A percentile compares a stretch with the other conserved stretches of the same genome.
These are phyloP conservation scores for Cryomyces minteri DNA, from an alignment of 495 filamentous ascomycete species.

Conservation along the genomic window DNA sequence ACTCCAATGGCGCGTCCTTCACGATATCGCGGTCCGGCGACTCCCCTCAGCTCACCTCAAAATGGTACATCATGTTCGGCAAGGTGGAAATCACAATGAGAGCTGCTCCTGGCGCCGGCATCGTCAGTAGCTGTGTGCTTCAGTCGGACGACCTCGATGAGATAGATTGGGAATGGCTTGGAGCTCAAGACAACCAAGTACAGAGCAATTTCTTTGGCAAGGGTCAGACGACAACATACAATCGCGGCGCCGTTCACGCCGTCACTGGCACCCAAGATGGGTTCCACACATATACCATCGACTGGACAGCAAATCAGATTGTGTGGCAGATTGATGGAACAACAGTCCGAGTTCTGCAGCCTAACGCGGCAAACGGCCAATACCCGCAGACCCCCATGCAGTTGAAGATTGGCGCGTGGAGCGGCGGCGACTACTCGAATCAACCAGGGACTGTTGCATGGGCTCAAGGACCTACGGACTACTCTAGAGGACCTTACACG, in stretches of 20 bases:
- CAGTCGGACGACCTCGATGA: constrained; percentile 87
- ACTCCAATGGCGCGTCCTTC: constrained; percentile 60
- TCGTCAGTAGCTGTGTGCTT: constrained; percentile 72
- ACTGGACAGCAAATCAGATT: constrained; percentile 62
- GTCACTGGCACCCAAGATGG: constrained; percentile 37
- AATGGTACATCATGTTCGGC: constrained; percentile 62
- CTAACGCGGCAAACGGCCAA: constrained; percentile 40
- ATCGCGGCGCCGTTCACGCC: constrained; percentile 48
- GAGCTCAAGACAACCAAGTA: constrained; percentile 40
- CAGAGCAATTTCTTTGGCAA: constrained; percentile 94
- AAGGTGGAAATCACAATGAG: constrained; percentile 38
- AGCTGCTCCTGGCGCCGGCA: constrained; percentile 42
- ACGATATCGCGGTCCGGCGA: constrained; percentile 72
- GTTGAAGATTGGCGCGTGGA: constrained; percentile 73
- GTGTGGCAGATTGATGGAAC: constrained; percentile 67
- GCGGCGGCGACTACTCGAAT: constrained; percentile 62
- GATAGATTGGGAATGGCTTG: constrained; percentile 81
- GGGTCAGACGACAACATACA: constrained; percentile 53
- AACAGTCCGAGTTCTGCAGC: constrained; percentile 47
- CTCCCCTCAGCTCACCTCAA: constrained; percentile 59
- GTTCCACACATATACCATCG: constrained; percentile 79
- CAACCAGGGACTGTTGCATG: constrained; percentile 65
- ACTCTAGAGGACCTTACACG: constrained; percentile 57
- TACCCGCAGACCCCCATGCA: constrained; percentile 89
- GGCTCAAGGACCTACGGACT: constrained; percentile 71